Evolutionary conservation across 2,329 filamentous ascomycete species (phyloP), one percentile per base, ranked within the genome.

Genomic region (Paraphaeosphaeria minitans): DNA sequence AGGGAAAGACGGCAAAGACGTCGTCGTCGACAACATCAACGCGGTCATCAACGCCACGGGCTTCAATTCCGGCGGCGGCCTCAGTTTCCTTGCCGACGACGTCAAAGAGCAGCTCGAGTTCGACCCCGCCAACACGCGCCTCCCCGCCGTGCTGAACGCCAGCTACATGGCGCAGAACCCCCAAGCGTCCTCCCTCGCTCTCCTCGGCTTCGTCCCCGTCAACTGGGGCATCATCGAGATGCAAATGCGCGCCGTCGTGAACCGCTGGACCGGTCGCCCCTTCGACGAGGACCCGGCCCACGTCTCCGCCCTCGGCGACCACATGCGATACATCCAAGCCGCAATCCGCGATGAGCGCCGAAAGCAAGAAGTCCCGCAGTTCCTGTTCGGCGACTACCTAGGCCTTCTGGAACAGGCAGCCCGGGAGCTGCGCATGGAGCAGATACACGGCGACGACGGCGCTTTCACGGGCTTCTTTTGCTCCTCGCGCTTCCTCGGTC

Each of bases 171-270:
- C 46, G 4, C 56, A 58, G 33, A 87, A 89, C 56, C 83, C 83
- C 2, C 88, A 85, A 5, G 74, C 92, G 0, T 83, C 87, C 0
- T 83, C 84, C 13, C 77, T 93, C 0, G 90, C 89, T 0, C 92
- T 94, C 66, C 87, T 93, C 1, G 91, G 91, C 1, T 91, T 92
- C 75, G 84, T 90, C 53, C 89, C 89, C 0, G 89, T 90, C 0
- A 93, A 91, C 72, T 94, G 91, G 91, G 89, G 89, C 0, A 86
- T 91, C 0, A 91, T 93, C 82, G 90, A 94, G 73, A 92, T 93
- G 89, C 91, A 94, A 75, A 87, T 90, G 2, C 83, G 89, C 1
- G 84, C 89, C 61, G 77, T 92, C 6, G 80, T 86, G 0, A 74
- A 81, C 12, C 54, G 50, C 31, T 57, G 56, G 50, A 10, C 53